These are phyloP conservation scores for Tulasnella sp. DNA, from an alignment of 768 basidiomycete genomes.

Conservation along the genomic window DNA sequence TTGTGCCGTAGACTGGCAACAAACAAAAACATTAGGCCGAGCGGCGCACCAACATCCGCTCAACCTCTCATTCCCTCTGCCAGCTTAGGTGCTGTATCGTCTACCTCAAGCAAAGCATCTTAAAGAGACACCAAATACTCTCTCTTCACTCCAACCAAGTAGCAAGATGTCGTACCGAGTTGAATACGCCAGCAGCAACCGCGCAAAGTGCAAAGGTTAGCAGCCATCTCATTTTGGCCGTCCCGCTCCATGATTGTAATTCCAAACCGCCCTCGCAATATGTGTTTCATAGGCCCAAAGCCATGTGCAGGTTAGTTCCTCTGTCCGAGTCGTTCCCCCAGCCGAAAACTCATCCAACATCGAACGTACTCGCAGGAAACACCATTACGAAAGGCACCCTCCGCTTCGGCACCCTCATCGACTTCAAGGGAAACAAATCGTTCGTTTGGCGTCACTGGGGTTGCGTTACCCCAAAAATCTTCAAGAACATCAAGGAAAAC, in stretches of 20 bases:
- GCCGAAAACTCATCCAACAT: background rate
- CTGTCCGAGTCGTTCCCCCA: background rate
- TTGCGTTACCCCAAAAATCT: slow-evolving; percentile 57
- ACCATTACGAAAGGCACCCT: slow-evolving; percentile 59
- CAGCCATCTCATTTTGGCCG: background rate
- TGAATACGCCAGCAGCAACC: background rate
- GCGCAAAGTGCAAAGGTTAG: slow-evolving; percentile 14
- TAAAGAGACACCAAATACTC: background rate
- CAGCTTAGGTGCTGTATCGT: background rate
- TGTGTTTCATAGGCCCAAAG: background rate
- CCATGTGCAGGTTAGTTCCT: background rate
- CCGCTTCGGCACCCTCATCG: slow-evolving; percentile 63
- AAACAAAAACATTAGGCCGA: background rate
- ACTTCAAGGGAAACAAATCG: slow-evolving; percentile 53
- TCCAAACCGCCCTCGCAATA: background rate
- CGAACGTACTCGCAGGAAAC: slow-evolving; percentile 39
- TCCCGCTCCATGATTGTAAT: background rate
- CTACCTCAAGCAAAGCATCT: background rate
- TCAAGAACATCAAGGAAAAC: slow-evolving; percentile 54
- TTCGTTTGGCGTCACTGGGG: slow-evolving; percentile 80
- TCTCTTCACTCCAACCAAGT: background rate
- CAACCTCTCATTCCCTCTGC: background rate
- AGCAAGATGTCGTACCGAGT: background rate
- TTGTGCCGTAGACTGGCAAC: background rate
- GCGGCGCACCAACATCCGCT: background rate